Conservation (phyloP, 2,329 filamentous ascomycete species). For the Pleurostoma richardsiae region DNA sequence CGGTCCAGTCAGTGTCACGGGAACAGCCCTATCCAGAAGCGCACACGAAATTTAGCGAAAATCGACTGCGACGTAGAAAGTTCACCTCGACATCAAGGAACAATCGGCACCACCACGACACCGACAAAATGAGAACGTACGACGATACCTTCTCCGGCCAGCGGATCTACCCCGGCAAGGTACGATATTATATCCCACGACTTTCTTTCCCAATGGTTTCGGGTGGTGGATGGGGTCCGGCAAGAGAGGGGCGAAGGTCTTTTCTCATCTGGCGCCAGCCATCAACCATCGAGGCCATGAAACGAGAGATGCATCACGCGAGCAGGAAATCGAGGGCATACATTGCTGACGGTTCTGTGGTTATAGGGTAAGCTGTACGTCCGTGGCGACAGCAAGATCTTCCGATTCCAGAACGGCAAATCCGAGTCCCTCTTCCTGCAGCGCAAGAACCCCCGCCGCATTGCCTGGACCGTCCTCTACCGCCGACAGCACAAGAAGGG, state of each 20-base stretch:
- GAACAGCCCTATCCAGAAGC: constrained; percentile 1
- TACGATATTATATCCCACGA: constrained; percentile 32
- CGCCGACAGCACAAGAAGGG: constrained; percentile 99
- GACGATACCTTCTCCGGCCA: constrained; percentile 61
- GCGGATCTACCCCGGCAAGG: constrained; percentile 65
- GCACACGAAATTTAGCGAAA: constrained; percentile 11
- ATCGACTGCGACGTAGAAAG: neutral
- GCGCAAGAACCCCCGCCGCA: constrained; percentile 99
- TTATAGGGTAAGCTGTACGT: constrained; percentile 97
- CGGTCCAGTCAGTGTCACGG: neutral
- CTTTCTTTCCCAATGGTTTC: neutral
- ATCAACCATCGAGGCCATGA: neutral
- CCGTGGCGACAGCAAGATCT: constrained; percentile 99
- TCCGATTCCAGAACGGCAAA: constrained; percentile 99
- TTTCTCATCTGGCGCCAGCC: too few species aligned
- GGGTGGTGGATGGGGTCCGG: neutral
- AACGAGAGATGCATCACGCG: neutral
- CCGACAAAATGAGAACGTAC: constrained; percentile 60
- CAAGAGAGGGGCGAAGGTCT: constrained; percentile 4
- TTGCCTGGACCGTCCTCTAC: constrained; percentile 98
- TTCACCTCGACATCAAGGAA: constrained; percentile 24
- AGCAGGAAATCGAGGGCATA: neutral
- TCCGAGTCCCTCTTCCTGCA: constrained; percentile 99
- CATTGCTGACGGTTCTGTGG: constrained; percentile 19
- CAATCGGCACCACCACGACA: constrained; percentile 30